Evolutionary conservation across 768 basidiomycete species (phyloP), one percentile per base, ranked within the genome.

Genomic region (Agrocybe praecox): DNA sequence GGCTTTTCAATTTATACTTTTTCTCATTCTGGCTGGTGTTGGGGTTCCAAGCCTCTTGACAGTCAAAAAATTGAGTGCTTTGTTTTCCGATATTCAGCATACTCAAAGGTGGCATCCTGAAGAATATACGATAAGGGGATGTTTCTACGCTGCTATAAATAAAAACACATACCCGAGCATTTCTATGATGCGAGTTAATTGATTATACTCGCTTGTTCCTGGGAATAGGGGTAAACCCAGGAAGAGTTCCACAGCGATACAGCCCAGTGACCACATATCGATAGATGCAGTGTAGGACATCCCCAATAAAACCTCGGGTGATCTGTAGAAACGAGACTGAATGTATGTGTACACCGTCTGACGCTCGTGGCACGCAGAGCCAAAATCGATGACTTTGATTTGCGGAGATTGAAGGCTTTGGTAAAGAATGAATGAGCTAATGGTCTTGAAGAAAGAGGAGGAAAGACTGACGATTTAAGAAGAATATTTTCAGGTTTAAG

Each of bases 281-380:
- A 99, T 98, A 11, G 93, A 80, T 11, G 94, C 87, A 21, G 90
- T 96, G 72, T 99, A 98, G 12, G 95, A 88, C 71, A 98, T 87
- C 14, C 95, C 95, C 22, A 99, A 80, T 24, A 99, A 81, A 17
- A 99, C 97, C 75, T 99, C 97, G 12, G 97, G 97, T 2, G 94
- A 96, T 44, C 97, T 91, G 71, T 99, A 99, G 77, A 99, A 99
- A 49, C 97, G 85, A 9, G 96, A 98, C 69, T 99, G 97, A 70
- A 99, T 98, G 75, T 99, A 99, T 3, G 97, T 99, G 72, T 99
- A 99, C 43, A 98, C 95, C n/a, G 96, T 99, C 74, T 98, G 96
- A 65, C 93, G 89, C 75, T 98, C 97, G 69, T 98, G 96, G 70
- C 97, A 99, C 17, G 97, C 95, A 5, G 96, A 98, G 42, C 97